These are phyloP conservation scores for Rubia peregrina DNA, from an alignment of 305 asterid species.

Conservation along the genomic window DNA sequence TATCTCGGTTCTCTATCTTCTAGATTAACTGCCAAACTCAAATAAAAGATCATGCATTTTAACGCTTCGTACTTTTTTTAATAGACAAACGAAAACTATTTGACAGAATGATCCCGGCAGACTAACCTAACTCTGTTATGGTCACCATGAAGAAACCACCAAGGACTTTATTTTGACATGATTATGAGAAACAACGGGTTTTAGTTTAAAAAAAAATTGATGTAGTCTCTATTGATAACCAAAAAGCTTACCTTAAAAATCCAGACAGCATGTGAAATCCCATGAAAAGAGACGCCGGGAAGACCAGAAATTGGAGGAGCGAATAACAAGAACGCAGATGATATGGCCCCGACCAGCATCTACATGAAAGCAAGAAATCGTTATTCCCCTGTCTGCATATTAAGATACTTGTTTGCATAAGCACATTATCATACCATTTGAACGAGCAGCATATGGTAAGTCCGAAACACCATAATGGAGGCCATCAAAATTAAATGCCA, in stretches of 20 bases:
- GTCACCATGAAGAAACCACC: slow-evolving; percentile 88
- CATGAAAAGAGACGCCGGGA: slow-evolving; percentile 81
- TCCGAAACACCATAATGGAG: slow-evolving; percentile 93
- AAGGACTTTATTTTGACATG: slow-evolving; percentile 56
- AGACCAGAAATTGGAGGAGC: slow-evolving; percentile 67
- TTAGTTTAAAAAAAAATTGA: background rate
- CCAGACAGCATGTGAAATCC: slow-evolving; percentile 74
- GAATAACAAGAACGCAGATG: slow-evolving; percentile 55
- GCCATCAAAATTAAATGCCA: slow-evolving; percentile 82
- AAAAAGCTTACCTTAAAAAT: slow-evolving; percentile 48
- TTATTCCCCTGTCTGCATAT: background rate
- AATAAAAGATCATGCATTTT: background rate
- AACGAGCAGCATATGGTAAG: slow-evolving; percentile 70
- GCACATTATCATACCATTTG: slow-evolving; percentile 57
- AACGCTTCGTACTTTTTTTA: background rate
- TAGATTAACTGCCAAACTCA: slow-evolving; percentile 6
- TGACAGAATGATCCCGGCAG: background rate
- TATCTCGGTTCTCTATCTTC: background rate
- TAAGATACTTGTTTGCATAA: background rate
- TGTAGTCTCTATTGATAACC: background rate
- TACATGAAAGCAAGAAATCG: slow-evolving; percentile 26
- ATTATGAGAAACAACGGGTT: slow-evolving; percentile 37
- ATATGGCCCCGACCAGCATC: slow-evolving; percentile 80
- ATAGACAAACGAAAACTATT: background rate
- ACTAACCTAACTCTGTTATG: slow-evolving; percentile 42